A percentile compares a stretch with the other conserved stretches of the same genome.
Conservation (phyloP, 2,329 filamentous ascomycete genomes). For the Teratosphaeria nubilosa region DNA sequence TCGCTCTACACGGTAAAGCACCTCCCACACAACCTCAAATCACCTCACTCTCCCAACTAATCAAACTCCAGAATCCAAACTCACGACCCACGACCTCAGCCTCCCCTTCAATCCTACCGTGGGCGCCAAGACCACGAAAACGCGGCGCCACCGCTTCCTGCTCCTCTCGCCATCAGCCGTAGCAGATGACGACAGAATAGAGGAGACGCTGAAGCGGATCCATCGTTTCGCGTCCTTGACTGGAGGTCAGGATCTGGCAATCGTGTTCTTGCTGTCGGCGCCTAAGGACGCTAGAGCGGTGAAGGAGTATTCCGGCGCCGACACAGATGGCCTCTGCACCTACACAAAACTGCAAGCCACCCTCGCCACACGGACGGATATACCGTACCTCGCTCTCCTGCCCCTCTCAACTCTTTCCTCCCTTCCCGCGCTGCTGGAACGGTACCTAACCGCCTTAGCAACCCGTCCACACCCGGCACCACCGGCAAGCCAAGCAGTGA, state of each 20-base stretch:
- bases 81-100: conserved; percentile 29
- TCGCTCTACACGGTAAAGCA: conserved; percentile 23
- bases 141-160: conserved; percentile 19
- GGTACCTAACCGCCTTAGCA: conserved; percentile 6
- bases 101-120: conserved; percentile 12
- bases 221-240: conserved; percentile 22
- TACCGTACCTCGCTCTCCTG: conserved; percentile 18
- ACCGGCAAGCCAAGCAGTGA: neutral
- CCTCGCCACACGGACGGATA: conserved; percentile 10
- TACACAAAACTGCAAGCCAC: conserved; percentile 20
- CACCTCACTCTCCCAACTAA: neutral
- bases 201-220: conserved; percentile 20
- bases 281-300: conserved; percentile 6
- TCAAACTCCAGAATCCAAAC: conserved; percentile 17
- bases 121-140: conserved; percentile 2
- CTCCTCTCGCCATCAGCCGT: conserved; percentile 22
- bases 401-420: conserved; percentile 13
- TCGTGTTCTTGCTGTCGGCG: conserved; percentile 22
- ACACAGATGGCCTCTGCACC: conserved; percentile 10
- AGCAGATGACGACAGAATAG: conserved; percentile 6
- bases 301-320: neutral
- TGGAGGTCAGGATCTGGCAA: conserved; percentile 19
- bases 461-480: conserved; percentile 1
- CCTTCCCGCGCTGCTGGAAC: conserved; percentile 16
- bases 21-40: too few species aligned